Evolutionary conservation across 2,329 filamentous ascomycete species (phyloP).

Genomic region (Penicillium sp.): DNA sequence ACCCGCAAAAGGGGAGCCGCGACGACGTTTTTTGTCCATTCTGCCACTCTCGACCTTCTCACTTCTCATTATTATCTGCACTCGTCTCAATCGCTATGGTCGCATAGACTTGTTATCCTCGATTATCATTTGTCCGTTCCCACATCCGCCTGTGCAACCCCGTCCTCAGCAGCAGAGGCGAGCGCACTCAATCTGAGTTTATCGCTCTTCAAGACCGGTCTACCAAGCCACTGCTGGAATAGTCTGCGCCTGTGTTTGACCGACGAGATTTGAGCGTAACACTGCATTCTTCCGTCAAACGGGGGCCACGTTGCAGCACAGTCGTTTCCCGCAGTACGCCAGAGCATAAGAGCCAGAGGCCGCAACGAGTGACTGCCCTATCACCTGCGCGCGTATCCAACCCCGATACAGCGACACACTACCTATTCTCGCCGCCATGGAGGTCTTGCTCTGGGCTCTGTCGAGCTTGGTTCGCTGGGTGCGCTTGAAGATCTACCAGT

Average conservation of each 20-base stretch:
- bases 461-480: slow-evolving; percentile 73
- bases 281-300: background rate
- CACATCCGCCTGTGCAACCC: background rate
- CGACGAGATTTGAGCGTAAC: background rate
- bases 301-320: too few species aligned
- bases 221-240: background rate
- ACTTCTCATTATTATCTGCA: background rate
- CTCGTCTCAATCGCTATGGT: too few species aligned
- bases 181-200: background rate
- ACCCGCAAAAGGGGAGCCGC: too few species aligned
- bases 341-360: too few species aligned
- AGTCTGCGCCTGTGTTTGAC: background rate
- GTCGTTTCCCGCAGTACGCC: too few species aligned
- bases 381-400: too few species aligned
- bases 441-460: slow-evolving; percentile 37
- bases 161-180: slow-evolving; percentile 2
- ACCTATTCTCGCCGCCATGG: slow-evolving; percentile 20
- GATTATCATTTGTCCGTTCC: background rate
- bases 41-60: background rate
- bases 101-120: too few species aligned
- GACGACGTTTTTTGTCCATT: too few species aligned
- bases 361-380: too few species aligned
- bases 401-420: too few species aligned
- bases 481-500: slow-evolving; percentile 93
- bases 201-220: background rate